A percentile compares a stretch with the other conserved stretches of the same genome.
phyloP scores from a whole-genome alignment of 1,284 basidiomycete species.

The Stygiomarasmius scandens region DNA sequence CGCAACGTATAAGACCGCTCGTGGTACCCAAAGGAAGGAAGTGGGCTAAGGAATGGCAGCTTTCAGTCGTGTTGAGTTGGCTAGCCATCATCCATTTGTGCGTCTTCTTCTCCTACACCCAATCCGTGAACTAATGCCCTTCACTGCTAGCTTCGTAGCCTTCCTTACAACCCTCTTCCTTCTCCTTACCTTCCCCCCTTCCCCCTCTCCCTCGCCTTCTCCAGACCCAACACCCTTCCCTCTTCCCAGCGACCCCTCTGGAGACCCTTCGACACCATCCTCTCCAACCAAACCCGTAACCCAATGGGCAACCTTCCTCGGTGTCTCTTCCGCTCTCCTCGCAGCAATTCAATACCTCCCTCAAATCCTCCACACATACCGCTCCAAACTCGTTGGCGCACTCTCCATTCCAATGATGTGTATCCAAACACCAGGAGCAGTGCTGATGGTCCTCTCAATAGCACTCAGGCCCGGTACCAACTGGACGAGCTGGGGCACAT shows the following conservation, averaged over 20 bases:
- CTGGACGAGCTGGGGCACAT: constrained; percentile 89
- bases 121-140: constrained; percentile 7
- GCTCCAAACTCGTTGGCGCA: constrained; percentile 83
- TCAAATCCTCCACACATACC: constrained; percentile 83
- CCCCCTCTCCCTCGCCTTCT: constrained; percentile 40
- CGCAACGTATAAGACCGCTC: constrained; percentile 43
- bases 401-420: constrained; percentile 94
- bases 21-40: constrained; percentile 50
- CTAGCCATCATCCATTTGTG: constrained; percentile 78
- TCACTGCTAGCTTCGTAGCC: constrained; percentile 49
- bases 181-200: constrained; percentile 45
- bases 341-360: constrained; percentile 88
- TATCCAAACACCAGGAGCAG: constrained; percentile 90
- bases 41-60: constrained; percentile 71
- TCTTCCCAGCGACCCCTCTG: constrained; percentile 1
- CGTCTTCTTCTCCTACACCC: constrained; percentile 32
- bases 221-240: constrained; percentile 28
- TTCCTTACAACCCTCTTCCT: constrained; percentile 59
- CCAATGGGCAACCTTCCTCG: constrained; percentile 86
- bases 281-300: constrained; percentile 47
- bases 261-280: background rate
- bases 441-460: constrained; percentile 87
- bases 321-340: constrained; percentile 78
- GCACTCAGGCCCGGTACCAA: constrained; percentile 82
- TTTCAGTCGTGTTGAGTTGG: constrained; percentile 77